Evolutionary conservation across 345 rosid genomes (phyloP), one percentile per base, ranked within the genome.

Genomic region (Adansonia digitata): DNA sequence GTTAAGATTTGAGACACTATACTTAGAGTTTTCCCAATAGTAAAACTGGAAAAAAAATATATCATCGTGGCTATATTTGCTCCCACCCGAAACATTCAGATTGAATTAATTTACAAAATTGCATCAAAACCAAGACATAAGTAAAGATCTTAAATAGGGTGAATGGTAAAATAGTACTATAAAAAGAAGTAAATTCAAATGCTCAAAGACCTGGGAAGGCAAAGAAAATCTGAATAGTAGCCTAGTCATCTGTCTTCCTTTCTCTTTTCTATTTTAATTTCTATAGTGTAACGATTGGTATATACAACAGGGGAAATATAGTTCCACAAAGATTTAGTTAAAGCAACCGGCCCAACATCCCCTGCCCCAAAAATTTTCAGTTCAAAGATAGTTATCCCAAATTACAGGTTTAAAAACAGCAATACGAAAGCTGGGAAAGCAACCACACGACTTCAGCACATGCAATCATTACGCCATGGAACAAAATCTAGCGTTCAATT

Each of bases 371-470:
- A 69, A 69, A 31, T 7, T 27, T 26, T 51, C 29, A 49, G 42
- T n/a, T 34, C 74, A 51, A 52, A 52, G 45, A 3, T n/a, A 51
- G 34, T 4, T 39, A 71, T 37, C 53, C 27, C n/a, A 52, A 71
- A 52, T 71, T 29, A 51, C 46, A 71, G 29, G 37, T 45, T 45
- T 63, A n/a, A 63, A 27, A 63, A 63, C 68, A 63, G 11, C n/a
- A 5, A 40, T 11, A 27, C 22, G 5, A 27, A 43, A 8, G 24
- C 3, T 5, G 12, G 2, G 51, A 67, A 67, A 29, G n/a, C 29
- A 59, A 13, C 64, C 14, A 26, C 15, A 59, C n/a, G 18, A 59
- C 7, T 27, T 29, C 35, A 26, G 29, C n/a, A 59, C 6, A 59
- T 12, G 12, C 29, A 53, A 8, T 4, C 59, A 53, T 2, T 59